phyloP scores from a whole-genome alignment of 176 grass and related monocot genomes.

The Oryza australiensis region DNA sequence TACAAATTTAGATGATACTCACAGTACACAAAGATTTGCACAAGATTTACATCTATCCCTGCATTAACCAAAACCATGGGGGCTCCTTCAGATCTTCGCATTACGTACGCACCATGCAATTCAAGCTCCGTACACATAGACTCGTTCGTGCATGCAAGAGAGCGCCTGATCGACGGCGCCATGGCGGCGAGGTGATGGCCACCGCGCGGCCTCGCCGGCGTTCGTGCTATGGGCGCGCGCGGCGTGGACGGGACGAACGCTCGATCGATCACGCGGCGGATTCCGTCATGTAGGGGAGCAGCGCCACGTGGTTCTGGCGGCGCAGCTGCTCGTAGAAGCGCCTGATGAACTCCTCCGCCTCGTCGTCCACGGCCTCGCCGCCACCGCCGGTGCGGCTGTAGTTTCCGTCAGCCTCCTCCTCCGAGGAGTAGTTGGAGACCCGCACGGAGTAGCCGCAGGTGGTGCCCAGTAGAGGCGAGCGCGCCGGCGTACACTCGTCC shows the following conservation, averaged over 20 bases:
- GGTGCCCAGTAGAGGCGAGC: slow-evolving; percentile 17
- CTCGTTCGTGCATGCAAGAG: not conserved
- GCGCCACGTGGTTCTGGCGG: slow-evolving; percentile 56
- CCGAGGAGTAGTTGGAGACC: slow-evolving; percentile 61
- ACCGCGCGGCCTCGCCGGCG: not conserved
- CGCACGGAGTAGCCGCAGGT: slow-evolving; percentile 45
- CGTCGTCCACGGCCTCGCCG: slow-evolving; percentile 60
- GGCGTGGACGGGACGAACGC: not conserved
- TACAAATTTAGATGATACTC: not conserved
- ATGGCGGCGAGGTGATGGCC: not conserved
- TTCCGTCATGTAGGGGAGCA: slow-evolving; percentile 55
- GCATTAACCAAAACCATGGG: slow-evolving; percentile 37
- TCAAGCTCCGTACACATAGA: not conserved
- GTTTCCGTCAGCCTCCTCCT: slow-evolving; percentile 35
- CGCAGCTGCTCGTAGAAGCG: slow-evolving; percentile 90
- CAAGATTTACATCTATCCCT: slow-evolving; percentile 28
- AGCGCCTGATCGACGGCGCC: not conserved
- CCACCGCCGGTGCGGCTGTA: not conserved
- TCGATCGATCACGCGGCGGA: slow-evolving; percentile 9
- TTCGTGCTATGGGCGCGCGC: not conserved
- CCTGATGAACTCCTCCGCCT: slow-evolving; percentile 91
- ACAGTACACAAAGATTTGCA: not conserved
- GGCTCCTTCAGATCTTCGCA: slow-evolving; percentile 1
- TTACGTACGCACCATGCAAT: not conserved
- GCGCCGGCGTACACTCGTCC: slow-evolving; percentile 30